Percentiles rank a stretch among this genome's conserved stretches.
phyloP scores from a whole-genome alignment of 768 basidiomycete species.

The Termitomyces sp. region DNA sequence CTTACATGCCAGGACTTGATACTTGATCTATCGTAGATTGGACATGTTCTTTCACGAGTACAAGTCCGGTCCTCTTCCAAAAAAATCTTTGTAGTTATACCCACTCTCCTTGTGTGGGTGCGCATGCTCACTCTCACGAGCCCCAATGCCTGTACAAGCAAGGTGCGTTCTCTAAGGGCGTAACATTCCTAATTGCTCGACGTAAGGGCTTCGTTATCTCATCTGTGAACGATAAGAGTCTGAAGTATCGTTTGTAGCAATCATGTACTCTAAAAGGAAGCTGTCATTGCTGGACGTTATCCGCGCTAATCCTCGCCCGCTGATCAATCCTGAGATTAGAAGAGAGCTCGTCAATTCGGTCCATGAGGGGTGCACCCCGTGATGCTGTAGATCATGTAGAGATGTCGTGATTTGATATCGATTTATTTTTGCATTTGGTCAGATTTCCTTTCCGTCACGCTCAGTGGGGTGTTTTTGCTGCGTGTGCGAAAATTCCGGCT shows the following conservation, averaged over 20 bases:
- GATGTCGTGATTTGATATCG: conserved; percentile 45
- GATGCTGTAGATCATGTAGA: conserved; percentile 54
- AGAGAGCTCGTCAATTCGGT: conserved; percentile 88
- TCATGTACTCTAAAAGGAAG: conserved; percentile 93
- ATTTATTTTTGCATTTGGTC: not conserved
- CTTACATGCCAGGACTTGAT: conserved; percentile 41
- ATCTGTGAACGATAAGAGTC: not conserved
- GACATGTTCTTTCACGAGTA: conserved; percentile 84
- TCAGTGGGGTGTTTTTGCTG: not conserved
- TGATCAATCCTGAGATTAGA: conserved; percentile 87
- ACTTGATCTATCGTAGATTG: conserved; percentile 48
- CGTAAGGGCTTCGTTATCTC: conserved; percentile 39
- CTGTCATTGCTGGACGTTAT: conserved; percentile 92
- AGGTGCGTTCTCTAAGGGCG: conserved; percentile 96
- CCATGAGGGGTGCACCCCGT: conserved; percentile 76
- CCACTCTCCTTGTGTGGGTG: conserved; percentile 94
- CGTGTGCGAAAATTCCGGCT: not conserved
- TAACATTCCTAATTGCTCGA: conserved; percentile 94
- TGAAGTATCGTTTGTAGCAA: conserved; percentile 24
- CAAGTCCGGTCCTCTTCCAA: conserved; percentile 92
- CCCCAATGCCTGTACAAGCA: conserved; percentile 94
- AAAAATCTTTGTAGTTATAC: conserved; percentile 98
- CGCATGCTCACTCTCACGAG: conserved; percentile 89
- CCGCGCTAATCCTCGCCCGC: conserved; percentile 77
- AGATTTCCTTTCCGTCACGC: not conserved